Conservation (phyloP, 2,329 filamentous ascomycete species). For the Aspergillus thermomutatus region DNA sequence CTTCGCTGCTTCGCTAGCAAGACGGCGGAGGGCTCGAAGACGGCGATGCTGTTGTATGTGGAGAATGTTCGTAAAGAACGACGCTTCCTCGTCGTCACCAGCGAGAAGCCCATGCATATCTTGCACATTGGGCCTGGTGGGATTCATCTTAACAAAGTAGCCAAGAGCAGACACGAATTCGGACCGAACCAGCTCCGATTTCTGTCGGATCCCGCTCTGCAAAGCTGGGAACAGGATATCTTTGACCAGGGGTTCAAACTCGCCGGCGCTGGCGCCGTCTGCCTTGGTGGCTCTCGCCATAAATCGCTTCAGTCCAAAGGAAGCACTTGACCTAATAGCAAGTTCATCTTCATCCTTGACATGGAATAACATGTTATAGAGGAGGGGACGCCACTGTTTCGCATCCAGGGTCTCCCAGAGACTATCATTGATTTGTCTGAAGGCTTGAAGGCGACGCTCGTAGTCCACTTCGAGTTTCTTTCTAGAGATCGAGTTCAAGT, state of each 20-base stretch:
- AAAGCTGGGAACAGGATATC: conserved; percentile 70
- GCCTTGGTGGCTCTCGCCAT: conserved; percentile 60
- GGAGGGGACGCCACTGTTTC: conserved; percentile 78
- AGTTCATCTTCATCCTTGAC: conserved; percentile 85
- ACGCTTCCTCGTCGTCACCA: conserved; percentile 70
- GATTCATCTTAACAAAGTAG: conserved; percentile 68
- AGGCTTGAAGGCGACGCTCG: conserved; percentile 73
- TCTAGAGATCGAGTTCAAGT: conserved; percentile 74
- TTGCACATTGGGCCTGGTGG: conserved; percentile 65
- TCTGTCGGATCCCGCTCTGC: conserved; percentile 70
- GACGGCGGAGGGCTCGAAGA: conserved; percentile 73
- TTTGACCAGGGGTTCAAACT: conserved; percentile 59
- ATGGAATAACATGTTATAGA: conserved; percentile 87
- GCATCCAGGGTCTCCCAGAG: conserved; percentile 59
- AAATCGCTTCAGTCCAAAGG: conserved; percentile 75
- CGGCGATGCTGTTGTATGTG: conserved; percentile 86
- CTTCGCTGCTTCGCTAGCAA: conserved; percentile 65
- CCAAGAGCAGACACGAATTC: conserved; percentile 80
- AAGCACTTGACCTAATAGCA: conserved; percentile 78
- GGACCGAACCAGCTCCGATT: conserved; percentile 77
- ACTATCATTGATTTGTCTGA: conserved; percentile 65
- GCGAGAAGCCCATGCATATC: conserved; percentile 72
- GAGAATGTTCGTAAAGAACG: conserved; percentile 90
- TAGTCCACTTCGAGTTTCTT: conserved; percentile 81
- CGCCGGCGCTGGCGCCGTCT: conserved; percentile 39